Evolutionary conservation across 2,329 filamentous ascomycete genomes (phyloP).

Genomic region (Fusarium sarcochroum): DNA sequence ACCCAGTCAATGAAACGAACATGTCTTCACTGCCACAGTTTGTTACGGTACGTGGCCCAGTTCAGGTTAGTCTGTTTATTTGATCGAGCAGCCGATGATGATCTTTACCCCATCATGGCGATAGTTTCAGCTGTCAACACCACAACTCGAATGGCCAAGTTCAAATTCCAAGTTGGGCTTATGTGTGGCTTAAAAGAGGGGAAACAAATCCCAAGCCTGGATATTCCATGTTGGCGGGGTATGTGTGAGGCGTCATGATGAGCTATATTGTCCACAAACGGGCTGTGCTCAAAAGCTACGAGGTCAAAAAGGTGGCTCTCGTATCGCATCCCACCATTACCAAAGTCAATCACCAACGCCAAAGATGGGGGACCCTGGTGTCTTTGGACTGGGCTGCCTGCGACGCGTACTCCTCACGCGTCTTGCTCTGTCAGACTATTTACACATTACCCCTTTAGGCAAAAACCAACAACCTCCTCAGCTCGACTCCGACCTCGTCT

Average conservation of each 20-base stretch:
- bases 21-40: neutral
- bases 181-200: constrained; percentile 16
- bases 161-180: neutral
- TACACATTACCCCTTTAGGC: constrained; percentile 38
- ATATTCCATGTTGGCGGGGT: constrained; percentile 28
- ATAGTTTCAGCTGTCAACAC: constrained; percentile 32
- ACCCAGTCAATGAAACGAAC: too few species aligned
- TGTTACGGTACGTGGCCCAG: neutral
- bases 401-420: constrained; percentile 37
- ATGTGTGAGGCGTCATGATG: constrained; percentile 26
- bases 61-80: neutral
- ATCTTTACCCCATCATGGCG: neutral
- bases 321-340: constrained; percentile 2
- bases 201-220: constrained; percentile 7
- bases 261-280: constrained; percentile 2
- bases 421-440: constrained; percentile 26
- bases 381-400: neutral
- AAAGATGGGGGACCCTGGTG: neutral
- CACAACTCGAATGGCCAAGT: neutral
- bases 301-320: constrained; percentile 1
- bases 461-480: constrained; percentile 26
- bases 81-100: neutral
- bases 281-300: constrained; percentile 7
- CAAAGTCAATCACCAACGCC: constrained; percentile 17
- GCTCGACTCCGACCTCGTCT: constrained; percentile 3